Evolutionary conservation across 2,329 filamentous ascomycete species (phyloP).

Genomic region (Aspergillus carbonarius): DNA sequence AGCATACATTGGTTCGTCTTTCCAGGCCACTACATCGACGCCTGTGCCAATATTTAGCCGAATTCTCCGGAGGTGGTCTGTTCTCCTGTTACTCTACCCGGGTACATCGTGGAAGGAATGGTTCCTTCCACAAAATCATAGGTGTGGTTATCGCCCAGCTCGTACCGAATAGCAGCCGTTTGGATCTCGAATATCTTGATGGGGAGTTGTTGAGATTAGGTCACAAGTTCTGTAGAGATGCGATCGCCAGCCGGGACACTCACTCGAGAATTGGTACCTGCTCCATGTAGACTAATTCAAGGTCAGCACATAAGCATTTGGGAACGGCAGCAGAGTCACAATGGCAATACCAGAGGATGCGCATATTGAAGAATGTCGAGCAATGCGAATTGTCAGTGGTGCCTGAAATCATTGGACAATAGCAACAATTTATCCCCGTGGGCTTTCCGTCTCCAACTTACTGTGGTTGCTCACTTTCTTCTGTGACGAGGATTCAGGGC

Average conservation of each 20-base stretch:
- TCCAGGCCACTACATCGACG: background rate
- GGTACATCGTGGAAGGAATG: constrained; percentile 13
- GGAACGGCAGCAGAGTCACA: background rate
- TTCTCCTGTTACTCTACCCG: constrained; percentile 8
- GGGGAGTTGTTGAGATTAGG: background rate
- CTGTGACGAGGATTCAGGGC: background rate
- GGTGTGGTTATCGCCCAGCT: constrained; percentile 18
- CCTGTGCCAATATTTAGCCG: background rate
- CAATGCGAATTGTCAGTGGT: background rate
- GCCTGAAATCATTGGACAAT: background rate
- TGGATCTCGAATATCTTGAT: constrained; percentile 5
- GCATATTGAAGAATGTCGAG: background rate
- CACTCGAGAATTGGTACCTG: constrained; percentile 23
- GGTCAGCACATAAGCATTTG: background rate
- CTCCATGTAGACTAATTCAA: constrained; percentile 22
- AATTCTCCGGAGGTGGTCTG: background rate
- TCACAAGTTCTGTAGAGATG: background rate
- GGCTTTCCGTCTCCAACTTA: background rate
- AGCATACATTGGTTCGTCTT: constrained; percentile 8
- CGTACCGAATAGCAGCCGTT: constrained; percentile 21
- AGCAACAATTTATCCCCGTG: background rate
- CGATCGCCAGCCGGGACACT: background rate
- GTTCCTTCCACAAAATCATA: constrained; percentile 25
- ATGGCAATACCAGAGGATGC: constrained; percentile 10
- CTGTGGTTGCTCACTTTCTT: background rate